Evolutionary conservation across 208 protist genomes (phyloP).

Genomic region (Trypanosoma vivax): DNA sequence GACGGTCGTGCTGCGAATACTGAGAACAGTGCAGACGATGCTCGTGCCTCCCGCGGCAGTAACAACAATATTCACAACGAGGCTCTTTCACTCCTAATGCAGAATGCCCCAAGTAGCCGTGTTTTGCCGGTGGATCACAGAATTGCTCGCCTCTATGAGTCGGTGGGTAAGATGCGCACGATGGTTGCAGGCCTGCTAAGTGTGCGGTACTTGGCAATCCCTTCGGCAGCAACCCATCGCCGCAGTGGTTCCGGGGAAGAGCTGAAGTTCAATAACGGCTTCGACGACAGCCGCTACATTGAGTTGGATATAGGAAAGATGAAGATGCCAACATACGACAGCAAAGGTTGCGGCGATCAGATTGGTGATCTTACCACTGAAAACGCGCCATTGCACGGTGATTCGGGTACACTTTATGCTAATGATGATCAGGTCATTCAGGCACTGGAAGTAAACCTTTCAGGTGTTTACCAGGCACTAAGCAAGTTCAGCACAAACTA

Average conservation of each 20-base stretch:
- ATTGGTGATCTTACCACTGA: neutral
- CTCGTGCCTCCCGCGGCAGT: neutral
- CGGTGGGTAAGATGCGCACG: conserved; percentile 48
- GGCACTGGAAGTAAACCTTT: conserved; percentile 55
- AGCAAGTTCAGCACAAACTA: conserved; percentile 68
- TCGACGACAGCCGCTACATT: conserved; percentile 37
- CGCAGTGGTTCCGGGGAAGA: conserved; percentile 30
- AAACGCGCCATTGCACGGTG: neutral
- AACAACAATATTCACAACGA: conserved; percentile 14
- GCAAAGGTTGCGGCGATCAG: neutral
- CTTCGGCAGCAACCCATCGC: conserved; percentile 26
- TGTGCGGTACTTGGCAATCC: conserved; percentile 76
- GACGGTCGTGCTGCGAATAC: conserved; percentile 3
- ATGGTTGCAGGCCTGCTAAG: conserved; percentile 55
- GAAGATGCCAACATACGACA: neutral
- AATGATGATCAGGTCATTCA: conserved; percentile 45
- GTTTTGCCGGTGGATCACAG: conserved; percentile 61
- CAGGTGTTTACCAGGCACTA: conserved; percentile 45
- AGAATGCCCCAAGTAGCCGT: conserved; percentile 17
- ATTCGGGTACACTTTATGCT: neutral
- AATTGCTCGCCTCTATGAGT: conserved; percentile 63
- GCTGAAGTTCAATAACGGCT: conserved; percentile 50
- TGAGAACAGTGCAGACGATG: neutral
- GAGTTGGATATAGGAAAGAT: conserved; percentile 63
- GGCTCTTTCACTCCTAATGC: conserved; percentile 24